A percentile compares a stretch with the other conserved stretches of the same genome.
These are phyloP conservation scores for Trichophyton benhamiae DNA, from an alignment of 2,329 filamentous ascomycete genomes.

Conservation along the genomic window DNA sequence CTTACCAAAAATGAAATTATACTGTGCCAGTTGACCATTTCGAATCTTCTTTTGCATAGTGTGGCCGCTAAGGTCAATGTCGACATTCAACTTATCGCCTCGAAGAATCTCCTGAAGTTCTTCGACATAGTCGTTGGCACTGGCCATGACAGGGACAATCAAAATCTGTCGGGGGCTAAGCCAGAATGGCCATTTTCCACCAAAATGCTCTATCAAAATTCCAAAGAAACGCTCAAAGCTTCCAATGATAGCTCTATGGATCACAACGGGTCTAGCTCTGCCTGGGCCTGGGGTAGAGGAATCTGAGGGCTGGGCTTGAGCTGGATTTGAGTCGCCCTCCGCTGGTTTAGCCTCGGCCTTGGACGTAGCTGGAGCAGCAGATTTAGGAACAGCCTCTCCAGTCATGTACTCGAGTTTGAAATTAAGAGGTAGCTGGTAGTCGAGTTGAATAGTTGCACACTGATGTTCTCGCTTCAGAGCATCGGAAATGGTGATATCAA, in stretches of 20 bases:
- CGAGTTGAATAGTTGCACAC: constrained; percentile 87
- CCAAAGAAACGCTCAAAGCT: constrained; percentile 42
- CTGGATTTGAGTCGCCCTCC: constrained; percentile 35
- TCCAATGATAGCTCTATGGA: constrained; percentile 41
- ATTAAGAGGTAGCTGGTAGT: constrained; percentile 74
- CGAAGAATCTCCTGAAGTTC: constrained; percentile 36
- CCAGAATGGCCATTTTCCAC: constrained; percentile 43
- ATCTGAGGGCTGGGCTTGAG: constrained; percentile 18
- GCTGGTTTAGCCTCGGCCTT: constrained; percentile 28
- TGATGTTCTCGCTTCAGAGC: constrained; percentile 74
- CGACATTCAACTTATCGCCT: constrained; percentile 36
- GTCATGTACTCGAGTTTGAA: constrained; percentile 83
- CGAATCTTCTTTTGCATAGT: constrained; percentile 42
- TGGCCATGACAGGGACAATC: constrained; percentile 40
- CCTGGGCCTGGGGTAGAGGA: constrained; percentile 26
- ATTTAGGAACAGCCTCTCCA: constrained; percentile 45
- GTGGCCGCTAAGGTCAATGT: constrained; percentile 38
- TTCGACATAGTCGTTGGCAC: constrained; percentile 37
- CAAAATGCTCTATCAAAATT: constrained; percentile 40
- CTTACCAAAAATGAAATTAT: constrained; percentile 42
- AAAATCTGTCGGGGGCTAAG: constrained; percentile 40
- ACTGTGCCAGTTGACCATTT: constrained; percentile 37
- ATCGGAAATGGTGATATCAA: constrained; percentile 89
- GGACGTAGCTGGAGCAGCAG: constrained; percentile 15
- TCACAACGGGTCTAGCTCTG: constrained; percentile 40